Conservation (phyloP, 257 asterid genomes). For the Ballota nigra region DNA sequence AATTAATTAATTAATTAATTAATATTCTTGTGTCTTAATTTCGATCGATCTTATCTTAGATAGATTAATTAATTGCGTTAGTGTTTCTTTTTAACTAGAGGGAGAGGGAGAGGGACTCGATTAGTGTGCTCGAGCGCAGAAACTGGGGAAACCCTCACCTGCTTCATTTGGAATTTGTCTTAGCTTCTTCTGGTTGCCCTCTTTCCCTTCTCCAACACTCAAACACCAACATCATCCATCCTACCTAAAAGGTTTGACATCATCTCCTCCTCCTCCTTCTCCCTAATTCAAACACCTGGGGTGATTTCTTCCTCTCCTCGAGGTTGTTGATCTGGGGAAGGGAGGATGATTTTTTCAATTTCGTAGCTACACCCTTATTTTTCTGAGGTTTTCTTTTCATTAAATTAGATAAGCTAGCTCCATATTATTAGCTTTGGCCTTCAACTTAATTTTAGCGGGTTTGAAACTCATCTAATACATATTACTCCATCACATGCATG, state of each 20-base stretch:
- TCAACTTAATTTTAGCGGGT: slow-evolving; percentile 21
- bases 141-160: slow-evolving; percentile 31
- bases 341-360: neutral
- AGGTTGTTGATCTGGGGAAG: no score
- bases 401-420: no score
- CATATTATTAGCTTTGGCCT: neutral
- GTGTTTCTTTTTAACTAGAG: slow-evolving; percentile 24
- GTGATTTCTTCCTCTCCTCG: no score
- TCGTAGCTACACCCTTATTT: neutral
- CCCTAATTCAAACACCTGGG: neutral
- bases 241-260: slow-evolving; percentile 15
- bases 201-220: slow-evolving; percentile 24
- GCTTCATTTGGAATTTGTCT: slow-evolving; percentile 12
- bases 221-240: neutral
- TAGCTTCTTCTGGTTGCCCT: slow-evolving; percentile 31
- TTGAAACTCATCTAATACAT: no score
- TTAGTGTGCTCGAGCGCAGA: slow-evolving; percentile 37
- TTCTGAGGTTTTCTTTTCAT: neutral
- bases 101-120: slow-evolving; percentile 22
- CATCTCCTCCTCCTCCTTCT: slow-evolving; percentile 3
- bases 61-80: neutral
- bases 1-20: no score
- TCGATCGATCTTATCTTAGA: slow-evolving; percentile 4
- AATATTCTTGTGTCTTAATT: neutral
- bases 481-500: neutral